Evolutionary conservation across 2,329 filamentous ascomycete species (phyloP).

Genomic region (Aureobasidium pullulans): DNA sequence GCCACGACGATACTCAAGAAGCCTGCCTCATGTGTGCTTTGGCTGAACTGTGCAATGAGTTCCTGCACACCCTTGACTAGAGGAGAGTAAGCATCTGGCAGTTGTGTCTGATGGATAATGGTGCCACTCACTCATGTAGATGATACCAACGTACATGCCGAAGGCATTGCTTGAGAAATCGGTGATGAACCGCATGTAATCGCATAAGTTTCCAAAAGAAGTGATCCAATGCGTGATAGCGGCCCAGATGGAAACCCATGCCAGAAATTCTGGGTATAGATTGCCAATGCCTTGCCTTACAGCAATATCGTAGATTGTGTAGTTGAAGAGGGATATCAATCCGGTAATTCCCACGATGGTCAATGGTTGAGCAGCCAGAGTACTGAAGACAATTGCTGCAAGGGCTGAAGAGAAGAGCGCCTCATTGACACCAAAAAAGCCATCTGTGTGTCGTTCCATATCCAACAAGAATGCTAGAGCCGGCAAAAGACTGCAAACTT

Average conservation of each 20-base stretch:
- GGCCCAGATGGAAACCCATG: slow-evolving; percentile 51
- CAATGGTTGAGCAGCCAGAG: slow-evolving; percentile 46
- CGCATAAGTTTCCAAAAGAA: slow-evolving; percentile 45
- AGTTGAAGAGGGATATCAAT: slow-evolving; percentile 49
- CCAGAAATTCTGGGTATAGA: slow-evolving; percentile 48
- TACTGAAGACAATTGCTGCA: slow-evolving; percentile 49
- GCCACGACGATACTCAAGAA: slow-evolving; percentile 45
- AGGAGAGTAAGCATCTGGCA: neutral
- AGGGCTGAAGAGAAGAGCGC: slow-evolving; percentile 48
- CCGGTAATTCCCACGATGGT: slow-evolving; percentile 53
- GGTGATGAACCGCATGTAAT: slow-evolving; percentile 54
- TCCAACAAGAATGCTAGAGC: slow-evolving; percentile 32
- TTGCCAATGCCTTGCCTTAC: slow-evolving; percentile 38
- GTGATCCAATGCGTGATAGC: slow-evolving; percentile 52
- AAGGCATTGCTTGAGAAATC: slow-evolving; percentile 50
- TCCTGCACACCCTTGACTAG: slow-evolving; percentile 51
- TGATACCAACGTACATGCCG: slow-evolving; percentile 49
- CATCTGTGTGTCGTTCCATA: slow-evolving; percentile 49
- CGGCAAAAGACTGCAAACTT: neutral
- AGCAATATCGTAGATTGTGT: slow-evolving; percentile 53
- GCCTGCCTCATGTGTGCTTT: slow-evolving; percentile 33
- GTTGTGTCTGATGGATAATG: neutral
- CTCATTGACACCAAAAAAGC: slow-evolving; percentile 52
- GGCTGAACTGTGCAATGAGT: slow-evolving; percentile 44
- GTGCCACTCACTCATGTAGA: slow-evolving; percentile 38